A percentile compares a stretch with the other conserved stretches of the same genome.
phyloP scores from a whole-genome alignment of 2,329 filamentous ascomycete genomes.

The Nakataea oryzae region DNA sequence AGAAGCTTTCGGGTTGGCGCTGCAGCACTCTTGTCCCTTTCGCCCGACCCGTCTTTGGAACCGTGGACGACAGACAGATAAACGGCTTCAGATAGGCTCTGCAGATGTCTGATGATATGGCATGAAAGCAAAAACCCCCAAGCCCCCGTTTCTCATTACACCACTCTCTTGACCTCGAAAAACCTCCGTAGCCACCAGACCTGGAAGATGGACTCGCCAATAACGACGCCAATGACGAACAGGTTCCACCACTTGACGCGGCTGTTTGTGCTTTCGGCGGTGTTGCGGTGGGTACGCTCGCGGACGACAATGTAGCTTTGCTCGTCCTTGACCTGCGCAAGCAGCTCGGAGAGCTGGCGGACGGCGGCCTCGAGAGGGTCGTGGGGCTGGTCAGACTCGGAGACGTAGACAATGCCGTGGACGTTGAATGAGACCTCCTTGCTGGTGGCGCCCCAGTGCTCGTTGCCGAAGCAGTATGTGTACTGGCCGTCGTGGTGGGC shows the following conservation, averaged over 20 bases:
- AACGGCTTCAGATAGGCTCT: not conserved
- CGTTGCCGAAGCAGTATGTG: slow-evolving; percentile 98
- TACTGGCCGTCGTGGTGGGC: slow-evolving; percentile 80
- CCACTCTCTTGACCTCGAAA: slow-evolving; percentile 74
- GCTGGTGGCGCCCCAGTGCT: slow-evolving; percentile 90
- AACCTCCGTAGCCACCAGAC: slow-evolving; percentile 99
- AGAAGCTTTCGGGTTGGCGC: not conserved
- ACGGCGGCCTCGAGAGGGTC: slow-evolving; percentile 92
- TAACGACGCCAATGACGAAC: slow-evolving; percentile 81
- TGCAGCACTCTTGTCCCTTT: not conserved
- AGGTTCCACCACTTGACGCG: slow-evolving; percentile 99
- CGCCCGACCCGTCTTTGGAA: not conserved
- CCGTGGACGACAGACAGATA: not conserved
- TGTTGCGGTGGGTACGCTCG: slow-evolving; percentile 95
- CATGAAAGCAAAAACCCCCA: not conserved
- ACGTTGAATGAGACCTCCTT: slow-evolving; percentile 99
- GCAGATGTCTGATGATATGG: not conserved
- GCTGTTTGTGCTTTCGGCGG: slow-evolving; percentile 93
- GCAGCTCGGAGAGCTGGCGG: slow-evolving; percentile 69
- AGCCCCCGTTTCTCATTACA: slow-evolving; percentile 23
- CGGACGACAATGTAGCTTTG: slow-evolving; percentile 93
- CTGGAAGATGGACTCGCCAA: slow-evolving; percentile 92
- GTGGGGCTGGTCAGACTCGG: slow-evolving; percentile 70
- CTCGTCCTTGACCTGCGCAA: slow-evolving; percentile 92
- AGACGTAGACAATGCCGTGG: slow-evolving; percentile 95